Percentiles rank a stretch among this genome's conserved stretches.
Evolutionary conservation across 176 grass and related monocot genomes (phyloP).

Genomic region (Phoenix roebelenii): DNA sequence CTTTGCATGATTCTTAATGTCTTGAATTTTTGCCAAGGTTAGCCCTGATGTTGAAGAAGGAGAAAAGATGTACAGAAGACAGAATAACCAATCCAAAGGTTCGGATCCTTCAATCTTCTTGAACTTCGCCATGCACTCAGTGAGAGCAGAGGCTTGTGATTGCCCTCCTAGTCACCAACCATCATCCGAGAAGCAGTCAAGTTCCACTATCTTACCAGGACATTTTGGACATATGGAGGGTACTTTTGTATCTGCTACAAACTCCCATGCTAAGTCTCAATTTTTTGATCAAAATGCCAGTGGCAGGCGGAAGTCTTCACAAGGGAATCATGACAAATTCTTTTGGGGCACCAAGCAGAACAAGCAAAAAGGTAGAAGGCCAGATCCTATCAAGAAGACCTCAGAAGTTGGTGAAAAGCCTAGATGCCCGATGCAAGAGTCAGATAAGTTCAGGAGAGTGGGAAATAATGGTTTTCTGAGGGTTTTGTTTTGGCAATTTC

Average conservation of each 20-base stretch:
- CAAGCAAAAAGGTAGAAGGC: conserved; percentile 49
- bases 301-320: conserved; percentile 38
- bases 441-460: conserved; percentile 74
- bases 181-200: conserved; percentile 34
- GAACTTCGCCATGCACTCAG: conserved; percentile 99
- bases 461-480: conserved; percentile 84
- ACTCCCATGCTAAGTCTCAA: conserved; percentile 31
- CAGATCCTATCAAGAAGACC: conserved; percentile 45
- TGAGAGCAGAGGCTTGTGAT: conserved; percentile 93
- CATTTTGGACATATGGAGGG: conserved; percentile 42
- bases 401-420: conserved; percentile 57
- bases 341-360: conserved; percentile 40
- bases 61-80: conserved; percentile 91
- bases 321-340: conserved; percentile 41
- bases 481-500: conserved; percentile 88
- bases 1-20: background rate
- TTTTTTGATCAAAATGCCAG: conserved; percentile 40
- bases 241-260: conserved; percentile 40
- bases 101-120: conserved; percentile 88
- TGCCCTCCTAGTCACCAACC: conserved; percentile 85
- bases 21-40: conserved; percentile 12
- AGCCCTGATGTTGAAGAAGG: conserved; percentile 97
- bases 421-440: conserved; percentile 65
- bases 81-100: conserved; percentile 61
- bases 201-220: conserved; percentile 58